These are phyloP conservation scores for Pachyrhizus erosus DNA, from an alignment of 306 rosid genomes.

Conservation along the genomic window DNA sequence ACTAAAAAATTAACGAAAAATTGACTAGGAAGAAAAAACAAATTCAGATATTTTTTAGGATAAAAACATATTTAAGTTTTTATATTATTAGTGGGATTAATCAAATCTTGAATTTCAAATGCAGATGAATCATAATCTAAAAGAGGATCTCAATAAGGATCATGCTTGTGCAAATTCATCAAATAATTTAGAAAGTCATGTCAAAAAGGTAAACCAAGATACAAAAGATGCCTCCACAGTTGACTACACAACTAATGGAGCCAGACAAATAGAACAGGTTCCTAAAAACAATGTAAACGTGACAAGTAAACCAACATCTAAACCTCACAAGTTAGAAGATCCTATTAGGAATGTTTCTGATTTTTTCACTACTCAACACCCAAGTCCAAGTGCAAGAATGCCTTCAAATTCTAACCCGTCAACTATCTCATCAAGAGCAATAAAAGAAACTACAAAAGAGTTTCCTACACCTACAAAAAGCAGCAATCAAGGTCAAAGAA, in stretches of 20 bases:
- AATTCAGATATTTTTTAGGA: too few species aligned
- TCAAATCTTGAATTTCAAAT: conserved; percentile 30
- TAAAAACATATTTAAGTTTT: too few species aligned
- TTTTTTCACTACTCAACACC: conserved; percentile 5
- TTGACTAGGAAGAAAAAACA: too few species aligned
- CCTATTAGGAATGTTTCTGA: conserved; percentile 41
- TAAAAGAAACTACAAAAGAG: background rate
- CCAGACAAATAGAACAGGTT: conserved; percentile 26
- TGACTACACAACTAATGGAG: conserved; percentile 25
- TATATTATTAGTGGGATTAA: conserved; percentile 33
- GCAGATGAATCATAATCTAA: conserved; percentile 48
- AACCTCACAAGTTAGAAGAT: conserved; percentile 36
- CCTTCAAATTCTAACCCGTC: conserved; percentile 45
- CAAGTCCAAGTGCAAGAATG: conserved; percentile 41
- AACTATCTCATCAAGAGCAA: conserved; percentile 33
- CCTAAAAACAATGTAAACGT: conserved; percentile 37
- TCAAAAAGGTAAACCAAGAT: conserved; percentile 24
- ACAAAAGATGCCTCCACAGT: conserved; percentile 31
- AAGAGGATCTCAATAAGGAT: conserved; percentile 40
- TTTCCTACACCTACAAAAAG: conserved; percentile 14
- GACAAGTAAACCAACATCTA: conserved; percentile 26
- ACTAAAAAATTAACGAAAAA: too few species aligned
- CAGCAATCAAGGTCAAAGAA: conserved; percentile 42
- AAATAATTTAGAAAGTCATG: conserved; percentile 5
- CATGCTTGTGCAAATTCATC: conserved; percentile 37